phyloP scores from a whole-genome alignment of 208 protist species.

The Leptomonas seymouri region DNA sequence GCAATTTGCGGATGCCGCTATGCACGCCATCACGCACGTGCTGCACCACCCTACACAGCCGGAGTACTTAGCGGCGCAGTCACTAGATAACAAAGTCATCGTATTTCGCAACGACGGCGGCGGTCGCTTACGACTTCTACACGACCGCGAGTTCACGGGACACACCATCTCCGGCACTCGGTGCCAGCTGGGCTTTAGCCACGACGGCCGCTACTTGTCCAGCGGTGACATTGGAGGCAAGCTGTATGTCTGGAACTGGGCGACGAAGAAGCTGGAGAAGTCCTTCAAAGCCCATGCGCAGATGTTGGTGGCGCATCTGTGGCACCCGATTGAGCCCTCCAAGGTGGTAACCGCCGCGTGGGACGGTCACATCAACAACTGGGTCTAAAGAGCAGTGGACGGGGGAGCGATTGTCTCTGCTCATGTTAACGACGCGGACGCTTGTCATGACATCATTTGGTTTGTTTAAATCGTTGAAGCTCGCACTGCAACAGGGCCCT shows the following conservation, averaged over 20 bases:
- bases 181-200: constrained; percentile 92
- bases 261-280: constrained; percentile 76
- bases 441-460: no score
- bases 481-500: no score
- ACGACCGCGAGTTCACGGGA: constrained; percentile 91
- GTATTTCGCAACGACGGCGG: constrained; percentile 84
- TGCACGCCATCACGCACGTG: constrained; percentile 93
- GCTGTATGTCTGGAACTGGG: constrained; percentile 96
- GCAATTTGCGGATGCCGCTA: constrained; percentile 94
- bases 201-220: constrained; percentile 90
- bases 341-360: constrained; percentile 93
- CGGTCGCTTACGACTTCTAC: constrained; percentile 84
- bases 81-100: constrained; percentile 96
- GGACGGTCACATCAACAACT: constrained; percentile 95
- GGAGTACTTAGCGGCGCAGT: constrained; percentile 92
- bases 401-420: background rate
- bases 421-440: background rate
- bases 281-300: constrained; percentile 88
- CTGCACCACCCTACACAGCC: constrained; percentile 89
- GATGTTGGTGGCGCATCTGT: constrained; percentile 88
- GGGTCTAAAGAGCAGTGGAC: constrained; percentile 30
- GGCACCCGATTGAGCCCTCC: constrained; percentile 94
- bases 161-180: constrained; percentile 95
- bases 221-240: constrained; percentile 93
- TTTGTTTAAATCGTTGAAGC: no score